These are phyloP conservation scores for Paracoccidioides brasiliensis DNA, from an alignment of 2,329 filamentous ascomycete species.

Conservation along the genomic window DNA sequence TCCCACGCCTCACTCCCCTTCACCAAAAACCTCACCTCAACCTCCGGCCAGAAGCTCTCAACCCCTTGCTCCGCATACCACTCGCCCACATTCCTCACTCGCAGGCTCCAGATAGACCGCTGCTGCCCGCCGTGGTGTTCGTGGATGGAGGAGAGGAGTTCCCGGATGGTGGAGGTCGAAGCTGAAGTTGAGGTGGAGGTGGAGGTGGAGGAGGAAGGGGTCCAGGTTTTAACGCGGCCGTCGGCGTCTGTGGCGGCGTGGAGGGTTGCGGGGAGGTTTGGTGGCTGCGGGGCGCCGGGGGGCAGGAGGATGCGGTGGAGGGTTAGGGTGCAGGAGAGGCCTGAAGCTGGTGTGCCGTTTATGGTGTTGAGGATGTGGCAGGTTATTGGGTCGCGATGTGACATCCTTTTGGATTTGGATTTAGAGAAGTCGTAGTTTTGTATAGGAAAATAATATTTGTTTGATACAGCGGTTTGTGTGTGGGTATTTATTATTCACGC, in stretches of 20 bases:
- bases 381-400: slow-evolving; percentile 33
- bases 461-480: not conserved
- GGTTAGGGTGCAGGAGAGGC: slow-evolving; percentile 37
- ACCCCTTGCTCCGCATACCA: slow-evolving; percentile 37
- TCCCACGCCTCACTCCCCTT: slow-evolving; percentile 30
- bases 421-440: not conserved
- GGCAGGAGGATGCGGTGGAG: slow-evolving; percentile 33
- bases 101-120: slow-evolving; percentile 34
- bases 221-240: slow-evolving; percentile 35
- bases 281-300: slow-evolving; percentile 12
- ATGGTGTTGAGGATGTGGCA: slow-evolving; percentile 39
- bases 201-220: slow-evolving; percentile 15
- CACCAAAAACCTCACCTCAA: slow-evolving; percentile 39
- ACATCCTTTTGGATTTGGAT: slow-evolving; percentile 4
- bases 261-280: slow-evolving; percentile 19
- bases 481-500: not conserved
- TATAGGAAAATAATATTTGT: not conserved
- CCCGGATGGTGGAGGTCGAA: not conserved
- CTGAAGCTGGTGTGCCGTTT: slow-evolving; percentile 31
- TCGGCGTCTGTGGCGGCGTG: slow-evolving; percentile 32
- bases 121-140: not conserved
- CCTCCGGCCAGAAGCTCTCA: slow-evolving; percentile 39
- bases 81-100: slow-evolving; percentile 31
- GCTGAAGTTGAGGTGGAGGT: slow-evolving; percentile 13
- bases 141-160: not conserved